Conservation (phyloP, 768 basidiomycete genomes). For the Leccinellum luteum region DNA sequence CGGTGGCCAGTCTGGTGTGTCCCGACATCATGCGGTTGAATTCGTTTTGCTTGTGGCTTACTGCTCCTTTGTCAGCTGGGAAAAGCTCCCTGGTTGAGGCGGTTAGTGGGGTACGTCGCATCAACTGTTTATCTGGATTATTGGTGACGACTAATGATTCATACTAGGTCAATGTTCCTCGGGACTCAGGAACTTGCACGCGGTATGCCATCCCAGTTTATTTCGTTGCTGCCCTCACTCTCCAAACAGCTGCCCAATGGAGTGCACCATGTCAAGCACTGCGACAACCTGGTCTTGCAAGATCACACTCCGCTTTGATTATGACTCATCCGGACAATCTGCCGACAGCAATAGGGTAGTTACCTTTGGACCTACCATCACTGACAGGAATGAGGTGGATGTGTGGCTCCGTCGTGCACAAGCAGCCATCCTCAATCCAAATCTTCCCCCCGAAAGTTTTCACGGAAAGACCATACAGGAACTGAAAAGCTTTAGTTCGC, state of each 20-base stretch:
- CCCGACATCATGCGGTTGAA: not conserved
- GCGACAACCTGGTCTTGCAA: slow-evolving; percentile 41
- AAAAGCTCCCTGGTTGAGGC: slow-evolving; percentile 62
- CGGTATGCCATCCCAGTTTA: slow-evolving; percentile 32
- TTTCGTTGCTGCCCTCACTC: not conserved
- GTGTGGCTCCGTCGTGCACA: slow-evolving; percentile 45
- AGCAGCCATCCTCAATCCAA: slow-evolving; percentile 40
- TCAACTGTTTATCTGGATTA: not conserved
- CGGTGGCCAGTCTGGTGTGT: slow-evolving; percentile 53
- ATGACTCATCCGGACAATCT: slow-evolving; percentile 27
- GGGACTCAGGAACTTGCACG: slow-evolving; percentile 61
- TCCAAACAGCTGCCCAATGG: slow-evolving; percentile 47
- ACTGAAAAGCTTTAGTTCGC: slow-evolving; percentile 22
- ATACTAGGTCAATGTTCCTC: slow-evolving; percentile 53
- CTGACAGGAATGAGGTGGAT: slow-evolving; percentile 36
- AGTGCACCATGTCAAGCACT: slow-evolving; percentile 46
- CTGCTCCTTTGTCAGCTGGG: slow-evolving; percentile 38
- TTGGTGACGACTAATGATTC: not conserved
- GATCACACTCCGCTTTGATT: slow-evolving; percentile 40
- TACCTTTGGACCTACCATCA: slow-evolving; percentile 32
- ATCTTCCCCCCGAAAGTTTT: slow-evolving; percentile 17
- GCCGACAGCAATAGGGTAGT: slow-evolving; percentile 10
- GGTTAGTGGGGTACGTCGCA: slow-evolving; percentile 46
- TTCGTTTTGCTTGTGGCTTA: not conserved
- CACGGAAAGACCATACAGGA: slow-evolving; percentile 23